These are phyloP conservation scores for Galerina sulciceps DNA, from an alignment of 768 basidiomycete genomes.

Conservation along the genomic window DNA sequence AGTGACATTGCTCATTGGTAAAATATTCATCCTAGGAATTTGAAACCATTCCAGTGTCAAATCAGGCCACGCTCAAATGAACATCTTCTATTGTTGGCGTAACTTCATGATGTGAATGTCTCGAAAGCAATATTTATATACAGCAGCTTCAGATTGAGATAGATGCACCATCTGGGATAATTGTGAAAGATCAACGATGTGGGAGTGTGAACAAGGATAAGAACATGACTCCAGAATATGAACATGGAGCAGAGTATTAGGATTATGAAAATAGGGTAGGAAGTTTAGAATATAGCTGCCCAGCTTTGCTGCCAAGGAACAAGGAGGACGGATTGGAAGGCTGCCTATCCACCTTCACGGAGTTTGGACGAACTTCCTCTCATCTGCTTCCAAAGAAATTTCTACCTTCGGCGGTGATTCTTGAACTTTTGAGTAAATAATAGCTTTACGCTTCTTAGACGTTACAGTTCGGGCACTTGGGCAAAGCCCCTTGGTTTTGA, in stretches of 20 bases:
- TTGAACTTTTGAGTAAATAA: slow-evolving; percentile 18
- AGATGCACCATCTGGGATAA: too few relatives aligned
- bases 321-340: too few relatives aligned
- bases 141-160: too few relatives aligned
- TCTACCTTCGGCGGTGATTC: slow-evolving; percentile 35
- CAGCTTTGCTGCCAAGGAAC: too few relatives aligned
- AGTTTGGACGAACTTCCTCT: slow-evolving; percentile 8
- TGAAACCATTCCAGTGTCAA: slow-evolving; percentile 27
- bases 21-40: slow-evolving; percentile 17
- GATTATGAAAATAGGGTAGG: neutral
- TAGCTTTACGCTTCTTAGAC: slow-evolving; percentile 29
- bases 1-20: neutral
- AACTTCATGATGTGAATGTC: neutral
- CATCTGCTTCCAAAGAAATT: slow-evolving; percentile 33
- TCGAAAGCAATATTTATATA: too few relatives aligned
- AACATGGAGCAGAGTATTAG: too few relatives aligned
- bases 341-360: neutral
- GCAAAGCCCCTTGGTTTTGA: slow-evolving; percentile 60
- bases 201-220: neutral
- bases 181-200: too few relatives aligned
- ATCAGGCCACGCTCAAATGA: slow-evolving; percentile 27
- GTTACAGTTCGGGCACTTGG: slow-evolving; percentile 56
- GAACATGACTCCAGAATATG: neutral
- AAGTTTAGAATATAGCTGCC: neutral
- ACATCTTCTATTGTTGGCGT: slow-evolving; percentile 18